Base-by-base conservation (phyloP, 2,329 filamentous ascomycete genomes). In the Alternaria angustiovoidea region DNA sequence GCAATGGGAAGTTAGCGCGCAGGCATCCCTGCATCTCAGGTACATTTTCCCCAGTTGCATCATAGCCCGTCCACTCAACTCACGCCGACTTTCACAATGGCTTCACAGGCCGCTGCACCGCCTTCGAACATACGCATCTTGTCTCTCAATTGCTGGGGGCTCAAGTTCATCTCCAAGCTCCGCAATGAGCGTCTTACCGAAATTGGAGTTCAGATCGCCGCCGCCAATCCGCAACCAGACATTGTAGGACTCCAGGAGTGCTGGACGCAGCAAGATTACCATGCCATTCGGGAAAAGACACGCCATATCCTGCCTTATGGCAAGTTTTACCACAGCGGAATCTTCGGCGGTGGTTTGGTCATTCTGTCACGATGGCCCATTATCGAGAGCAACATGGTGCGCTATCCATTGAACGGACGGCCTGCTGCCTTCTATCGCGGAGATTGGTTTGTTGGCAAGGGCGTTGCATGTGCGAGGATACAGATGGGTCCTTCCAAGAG, bases 371-470 rank as follows among this genome's bases (percentile, higher is more conserved):
- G 88, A 84, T 98, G 93, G 93, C 94, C 94, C 22, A 93, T 99
- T 66, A 90, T 92, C 71, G 91, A 96, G 81, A 94, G 90, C 78
- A 89, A 86, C 72, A 96, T 98, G 93, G 85, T 88, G 67, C 85
- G 84, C 4, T 99, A 97, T 76, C 88, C 93, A n/a, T 85, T 99
- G 54, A 97, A 97, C 77, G 95, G 95, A 18, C 87, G 94, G 18
- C 95, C 95, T 6, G 94, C 93, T 9, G 94, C 94, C 5, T 97
- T 98, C 80, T 97, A 91, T 81, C 86, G 94, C 61, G 95, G 95
- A 11, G 94, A 98, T 78, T 98, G 94, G 93, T 98, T 89, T 74
- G 94, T 97, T 9, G 95, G 95, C 0, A 98, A 98, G 77, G 95
- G 95, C 16, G 89, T 98, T 42, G 95, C 94, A 7, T 91, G 87